A percentile compares a stretch with the other conserved stretches of the same genome.
Evolutionary conservation across 371 early-diverging fungal genomes (phyloP).

Genomic region (Mortierella sp.): DNA sequence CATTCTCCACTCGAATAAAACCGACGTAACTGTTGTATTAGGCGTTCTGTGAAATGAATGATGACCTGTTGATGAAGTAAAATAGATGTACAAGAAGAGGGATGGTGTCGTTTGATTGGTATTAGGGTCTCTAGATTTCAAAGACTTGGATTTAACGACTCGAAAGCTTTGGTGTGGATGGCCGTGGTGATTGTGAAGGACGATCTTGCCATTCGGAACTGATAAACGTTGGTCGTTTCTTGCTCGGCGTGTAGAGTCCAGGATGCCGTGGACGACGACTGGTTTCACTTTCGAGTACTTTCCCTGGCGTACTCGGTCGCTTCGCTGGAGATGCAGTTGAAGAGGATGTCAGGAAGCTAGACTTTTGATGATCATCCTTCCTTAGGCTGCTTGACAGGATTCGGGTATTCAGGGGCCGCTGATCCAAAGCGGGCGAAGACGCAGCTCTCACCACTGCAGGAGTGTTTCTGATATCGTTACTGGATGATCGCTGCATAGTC

Average conservation of each 20-base stretch:
- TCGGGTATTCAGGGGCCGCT: neutral
- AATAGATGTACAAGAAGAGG: no score
- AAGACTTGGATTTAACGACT: slow-evolving; percentile 37
- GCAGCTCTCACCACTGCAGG: neutral
- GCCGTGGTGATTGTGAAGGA: slow-evolving; percentile 12
- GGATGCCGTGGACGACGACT: slow-evolving; percentile 23
- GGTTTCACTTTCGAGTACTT: neutral
- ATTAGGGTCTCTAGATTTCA: slow-evolving; percentile 6
- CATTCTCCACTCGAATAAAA: slow-evolving; percentile 1
- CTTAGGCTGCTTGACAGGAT: neutral
- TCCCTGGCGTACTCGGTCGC: no score
- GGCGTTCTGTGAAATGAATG: no score
- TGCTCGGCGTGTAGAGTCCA: slow-evolving; percentile 51
- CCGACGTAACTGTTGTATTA: no score
- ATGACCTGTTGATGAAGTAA: no score
- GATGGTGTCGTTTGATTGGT: no score
- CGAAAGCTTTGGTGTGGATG: slow-evolving; percentile 24
- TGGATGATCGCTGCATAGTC: neutral
- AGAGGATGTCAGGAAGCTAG: neutral
- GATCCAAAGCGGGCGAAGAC: neutral
- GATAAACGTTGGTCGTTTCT: slow-evolving; percentile 5
- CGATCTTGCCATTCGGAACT: neutral
- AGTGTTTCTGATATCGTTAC: neutral
- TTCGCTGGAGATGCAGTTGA: neutral
- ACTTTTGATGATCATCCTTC: neutral